Evolutionary conservation across 1,139 yeast genomes (phyloP).

Genomic region (Tardiomyces digboiensis): DNA sequence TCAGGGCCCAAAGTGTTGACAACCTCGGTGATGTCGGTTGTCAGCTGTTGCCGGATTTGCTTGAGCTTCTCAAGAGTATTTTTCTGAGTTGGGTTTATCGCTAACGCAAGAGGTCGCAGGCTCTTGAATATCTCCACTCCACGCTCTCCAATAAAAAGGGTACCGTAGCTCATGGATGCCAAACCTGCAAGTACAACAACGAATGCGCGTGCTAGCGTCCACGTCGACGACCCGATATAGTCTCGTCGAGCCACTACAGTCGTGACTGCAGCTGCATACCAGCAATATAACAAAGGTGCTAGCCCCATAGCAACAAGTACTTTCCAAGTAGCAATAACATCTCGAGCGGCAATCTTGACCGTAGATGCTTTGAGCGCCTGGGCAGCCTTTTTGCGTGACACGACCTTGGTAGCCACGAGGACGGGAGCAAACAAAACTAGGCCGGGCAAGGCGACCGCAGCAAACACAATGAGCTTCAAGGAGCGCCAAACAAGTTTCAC

Average conservation of each 20-base stretch:
- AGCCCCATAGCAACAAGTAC: conserved; percentile 80
- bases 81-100: conserved; percentile 40
- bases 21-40: conserved; percentile 51
- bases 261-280: conserved; percentile 67
- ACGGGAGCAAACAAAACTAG: conserved; percentile 78
- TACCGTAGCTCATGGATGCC: conserved; percentile 65
- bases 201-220: conserved; percentile 10
- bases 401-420: conserved; percentile 62
- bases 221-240: conserved; percentile 9
- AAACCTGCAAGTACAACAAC: conserved; percentile 37
- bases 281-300: conserved; percentile 76
- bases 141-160: conserved; percentile 82
- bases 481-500: conserved; percentile 44
- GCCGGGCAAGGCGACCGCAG: conserved; percentile 74
- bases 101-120: conserved; percentile 69
- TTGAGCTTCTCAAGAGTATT: conserved; percentile 48
- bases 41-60: conserved; percentile 42
- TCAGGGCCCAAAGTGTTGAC: conserved; percentile 71
- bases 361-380: conserved; percentile 82
- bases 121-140: conserved; percentile 87
- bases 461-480: conserved; percentile 43
- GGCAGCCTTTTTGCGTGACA: conserved; percentile 61
- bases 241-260: conserved; percentile 22
- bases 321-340: conserved; percentile 96
- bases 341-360: conserved; percentile 86